Base-by-base conservation (phyloP, 148 eudicot genomes). In the Persicaria maculosa region DNA sequence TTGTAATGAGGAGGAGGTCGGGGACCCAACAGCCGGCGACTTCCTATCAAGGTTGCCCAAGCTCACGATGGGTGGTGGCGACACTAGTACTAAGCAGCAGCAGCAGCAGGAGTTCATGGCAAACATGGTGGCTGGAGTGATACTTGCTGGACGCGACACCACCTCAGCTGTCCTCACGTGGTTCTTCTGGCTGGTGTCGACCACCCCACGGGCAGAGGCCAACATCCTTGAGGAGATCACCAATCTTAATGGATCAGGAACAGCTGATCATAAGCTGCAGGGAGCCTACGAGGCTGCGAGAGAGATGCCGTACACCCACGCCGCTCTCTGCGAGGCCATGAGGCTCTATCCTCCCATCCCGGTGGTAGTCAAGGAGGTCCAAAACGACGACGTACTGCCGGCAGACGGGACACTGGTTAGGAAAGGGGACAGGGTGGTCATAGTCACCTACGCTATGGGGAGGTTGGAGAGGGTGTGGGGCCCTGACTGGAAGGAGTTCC, bases 401-500 rank as follows among this genome's bases (percentile, higher is more conserved):
- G 40, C 40, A 1, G 77, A 77, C 6, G 80, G 80, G 1, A 80
- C 80, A 0, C 53, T 17, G 0, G 80, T 77, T 10, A 31, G 52
- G 47, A 77, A 68, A 47, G 83, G 83, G 5, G 75, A 25, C 16
- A 25, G 10, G 4, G 74, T 81, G 9, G n/a, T 48, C 6, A 17
- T 45, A 9, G 15, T 9, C 40, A 22, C 54, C 6, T 71, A 46
- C 15, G 73, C 73, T n/a, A 71, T 80, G 83, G 80, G 83, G 74
- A 77, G 83, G 77, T 17, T 73, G 12, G 80, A 80, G 74, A 31
- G 74, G 68, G 17, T 81, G 1, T 81, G 83, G 83, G 83, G 83
- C 14, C n/a, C 50, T 15, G 78, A 77, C 36, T 74, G 80, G 80
- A 15, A 75, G 1, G 71, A 71, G 19, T 81, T 77, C 52, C 46